Percentiles rank a stretch among this genome's conserved stretches.
phyloP scores from a whole-genome alignment of 352 stramenopile genomes.

The Phytophthora podocarpi region DNA sequence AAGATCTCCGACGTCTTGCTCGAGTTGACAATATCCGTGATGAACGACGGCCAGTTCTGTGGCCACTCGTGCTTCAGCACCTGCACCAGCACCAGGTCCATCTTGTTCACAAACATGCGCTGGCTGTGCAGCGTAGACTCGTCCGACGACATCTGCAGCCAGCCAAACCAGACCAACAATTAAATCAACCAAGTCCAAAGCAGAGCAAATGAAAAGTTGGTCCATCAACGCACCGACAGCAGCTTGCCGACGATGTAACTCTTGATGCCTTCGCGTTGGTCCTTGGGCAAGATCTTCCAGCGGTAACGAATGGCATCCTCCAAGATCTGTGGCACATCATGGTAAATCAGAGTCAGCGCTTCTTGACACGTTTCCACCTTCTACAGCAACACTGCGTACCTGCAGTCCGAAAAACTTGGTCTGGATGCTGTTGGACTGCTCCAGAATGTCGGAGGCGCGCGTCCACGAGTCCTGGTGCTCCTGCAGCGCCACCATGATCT shows the following conservation, averaged over 20 bases:
- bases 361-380: not conserved
- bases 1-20: conserved; percentile 96
- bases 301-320: conserved; percentile 97
- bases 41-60: conserved; percentile 99
- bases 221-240: conserved; percentile 71
- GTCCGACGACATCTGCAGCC: conserved; percentile 84
- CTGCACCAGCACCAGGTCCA: conserved; percentile 97
- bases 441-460: conserved; percentile 96
- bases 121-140: conserved; percentile 89
- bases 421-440: conserved; percentile 87
- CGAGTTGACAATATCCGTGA: conserved; percentile 95
- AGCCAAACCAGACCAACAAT: not conserved
- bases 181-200: conserved; percentile 1
- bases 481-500: conserved; percentile 95
- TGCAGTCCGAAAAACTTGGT: conserved; percentile 95
- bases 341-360: conserved; percentile 1
- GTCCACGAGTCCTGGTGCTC: conserved; percentile 94
- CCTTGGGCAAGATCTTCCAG: conserved; percentile 96
- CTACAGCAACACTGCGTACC: conserved; percentile 27
- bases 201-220: not conserved
- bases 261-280: conserved; percentile 98
- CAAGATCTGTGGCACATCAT: conserved; percentile 80
- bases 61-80: conserved; percentile 99
- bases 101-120: conserved; percentile 94
- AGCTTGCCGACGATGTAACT: conserved; percentile 98